These are phyloP conservation scores for Metarhizium sp. DNA, from an alignment of 2,329 filamentous ascomycete species.

Conservation along the genomic window DNA sequence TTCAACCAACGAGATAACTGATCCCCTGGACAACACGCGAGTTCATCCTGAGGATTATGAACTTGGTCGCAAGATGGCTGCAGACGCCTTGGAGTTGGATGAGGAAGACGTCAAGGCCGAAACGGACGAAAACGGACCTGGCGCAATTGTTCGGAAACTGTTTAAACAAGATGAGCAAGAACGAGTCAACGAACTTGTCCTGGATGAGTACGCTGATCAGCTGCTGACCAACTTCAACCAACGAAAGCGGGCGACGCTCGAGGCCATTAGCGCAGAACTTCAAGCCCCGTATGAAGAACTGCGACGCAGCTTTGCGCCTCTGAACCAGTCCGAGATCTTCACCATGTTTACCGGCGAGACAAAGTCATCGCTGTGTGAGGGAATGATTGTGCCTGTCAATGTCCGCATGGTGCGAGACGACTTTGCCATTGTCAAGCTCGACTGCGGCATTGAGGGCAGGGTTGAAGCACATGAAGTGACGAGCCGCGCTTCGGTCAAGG, in stretches of 20 bases:
- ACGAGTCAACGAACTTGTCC: slow-evolving; percentile 87
- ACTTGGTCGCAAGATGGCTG: slow-evolving; percentile 94
- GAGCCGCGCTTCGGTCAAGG: slow-evolving; percentile 59
- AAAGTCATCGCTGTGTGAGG: slow-evolving; percentile 67
- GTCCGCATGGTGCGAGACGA: slow-evolving; percentile 84
- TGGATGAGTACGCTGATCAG: slow-evolving; percentile 96
- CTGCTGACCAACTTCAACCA: slow-evolving; percentile 88
- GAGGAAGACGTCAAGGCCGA: slow-evolving; percentile 97
- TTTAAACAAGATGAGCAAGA: slow-evolving; percentile 91
- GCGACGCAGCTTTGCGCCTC: slow-evolving; percentile 63
- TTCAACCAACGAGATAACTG: slow-evolving; percentile 67
- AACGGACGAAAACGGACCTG: slow-evolving; percentile 78
- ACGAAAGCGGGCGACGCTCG: slow-evolving; percentile 87
- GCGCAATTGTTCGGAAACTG: slow-evolving; percentile 88
- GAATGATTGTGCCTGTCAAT: slow-evolving; percentile 87
- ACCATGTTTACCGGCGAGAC: slow-evolving; percentile 97
- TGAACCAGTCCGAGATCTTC: slow-evolving; percentile 74
- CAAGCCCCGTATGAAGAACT: slow-evolving; percentile 92
- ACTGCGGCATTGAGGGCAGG: slow-evolving; percentile 87
- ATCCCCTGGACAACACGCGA: slow-evolving; percentile 92
- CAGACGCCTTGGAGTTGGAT: slow-evolving; percentile 89
- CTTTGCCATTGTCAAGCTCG: slow-evolving; percentile 86
- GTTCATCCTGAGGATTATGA: slow-evolving; percentile 98
- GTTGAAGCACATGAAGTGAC: slow-evolving; percentile 78
- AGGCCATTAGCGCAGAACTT: slow-evolving; percentile 90